Percentiles rank a stretch among this genome's conserved stretches.
Evolutionary conservation across 371 early-diverging fungal genomes (phyloP).

Genomic region (Mortierella sp.): DNA sequence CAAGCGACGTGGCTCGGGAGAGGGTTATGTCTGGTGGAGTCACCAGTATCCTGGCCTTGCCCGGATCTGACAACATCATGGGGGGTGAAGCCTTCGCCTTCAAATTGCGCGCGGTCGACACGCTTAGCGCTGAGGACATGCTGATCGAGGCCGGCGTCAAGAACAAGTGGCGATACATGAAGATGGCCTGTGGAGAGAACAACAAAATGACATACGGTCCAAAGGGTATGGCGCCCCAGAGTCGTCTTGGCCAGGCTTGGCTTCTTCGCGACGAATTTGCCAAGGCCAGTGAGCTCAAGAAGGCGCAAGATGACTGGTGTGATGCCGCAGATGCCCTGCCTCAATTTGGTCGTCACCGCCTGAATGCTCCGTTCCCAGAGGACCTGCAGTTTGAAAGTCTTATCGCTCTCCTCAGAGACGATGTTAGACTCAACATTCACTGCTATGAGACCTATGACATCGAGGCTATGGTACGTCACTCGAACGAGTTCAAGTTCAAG

Average conservation of each 20-base stretch:
- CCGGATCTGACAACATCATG: conserved; percentile 81
- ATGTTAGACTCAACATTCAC: conserved; percentile 79
- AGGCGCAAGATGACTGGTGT: conserved; percentile 85
- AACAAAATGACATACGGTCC: conserved; percentile 65
- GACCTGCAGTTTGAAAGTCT: conserved; percentile 68
- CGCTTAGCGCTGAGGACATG: conserved; percentile 74
- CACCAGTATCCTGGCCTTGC: conserved; percentile 79
- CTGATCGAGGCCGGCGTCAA: conserved; percentile 64
- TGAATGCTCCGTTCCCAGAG: conserved; percentile 67
- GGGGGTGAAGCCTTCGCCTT: conserved; percentile 84
- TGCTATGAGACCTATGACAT: conserved; percentile 78
- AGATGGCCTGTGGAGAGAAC: conserved; percentile 90
- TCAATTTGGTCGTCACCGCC: conserved; percentile 24
- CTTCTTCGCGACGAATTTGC: conserved; percentile 70
- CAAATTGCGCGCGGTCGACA: conserved; percentile 66
- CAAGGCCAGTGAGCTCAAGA: conserved; percentile 62
- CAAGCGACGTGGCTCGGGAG: conserved; percentile 70
- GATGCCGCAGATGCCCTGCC: conserved; percentile 55
- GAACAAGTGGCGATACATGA: conserved; percentile 78
- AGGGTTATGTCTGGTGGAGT: conserved; percentile 80
- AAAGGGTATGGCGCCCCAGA: conserved; percentile 50
- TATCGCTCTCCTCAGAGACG: conserved; percentile 73
- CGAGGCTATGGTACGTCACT: conserved; percentile 77
- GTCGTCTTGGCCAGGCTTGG: conserved; percentile 77
- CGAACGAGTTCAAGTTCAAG: conserved; percentile 79